Conservation (phyloP, 2,329 filamentous ascomycete genomes). For the Orbilia ellipsospora region DNA sequence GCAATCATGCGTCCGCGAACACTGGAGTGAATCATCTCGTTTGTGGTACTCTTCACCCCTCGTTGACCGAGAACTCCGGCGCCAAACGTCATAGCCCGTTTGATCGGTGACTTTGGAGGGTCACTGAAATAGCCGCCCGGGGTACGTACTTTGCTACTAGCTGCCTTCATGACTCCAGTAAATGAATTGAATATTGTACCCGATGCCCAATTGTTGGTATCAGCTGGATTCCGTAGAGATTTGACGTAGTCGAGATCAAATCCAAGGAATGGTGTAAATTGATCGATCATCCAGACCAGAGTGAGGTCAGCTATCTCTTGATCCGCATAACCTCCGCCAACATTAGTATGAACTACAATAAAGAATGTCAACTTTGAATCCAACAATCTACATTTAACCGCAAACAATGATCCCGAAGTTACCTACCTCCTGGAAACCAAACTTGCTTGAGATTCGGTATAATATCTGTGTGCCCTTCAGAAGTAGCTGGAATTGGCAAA, state of each 20-base stretch:
- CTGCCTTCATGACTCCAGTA: constrained; percentile 44
- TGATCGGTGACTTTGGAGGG: constrained; percentile 43
- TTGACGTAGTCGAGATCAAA: constrained; percentile 62
- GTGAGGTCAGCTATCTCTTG: constrained; percentile 66
- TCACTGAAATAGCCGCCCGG: constrained; percentile 40
- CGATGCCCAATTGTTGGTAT: constrained; percentile 60
- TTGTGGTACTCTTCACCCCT: constrained; percentile 35
- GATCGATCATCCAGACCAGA: constrained; percentile 67
- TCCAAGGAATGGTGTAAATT: constrained; percentile 61
- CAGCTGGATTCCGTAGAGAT: constrained; percentile 45
- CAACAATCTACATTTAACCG: constrained; percentile 44
- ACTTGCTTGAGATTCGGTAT: constrained; percentile 50
- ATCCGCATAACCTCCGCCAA: constrained; percentile 65
- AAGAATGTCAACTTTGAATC: constrained; percentile 63
- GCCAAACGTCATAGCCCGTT: constrained; percentile 47
- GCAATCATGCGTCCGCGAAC: constrained; percentile 49
- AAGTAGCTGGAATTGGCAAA: constrained; percentile 22
- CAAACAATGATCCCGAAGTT: constrained; percentile 57
- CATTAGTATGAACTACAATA: constrained; percentile 64
- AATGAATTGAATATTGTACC: constrained; percentile 61
- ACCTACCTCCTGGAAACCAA: constrained; percentile 68
- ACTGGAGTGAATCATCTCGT: constrained; percentile 51
- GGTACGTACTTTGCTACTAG: constrained; percentile 49
- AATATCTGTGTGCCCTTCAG: constrained; percentile 37
- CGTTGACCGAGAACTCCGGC: constrained; percentile 39